phyloP scores from a whole-genome alignment of 208 protist species.

The Trypanosoma congolense region DNA sequence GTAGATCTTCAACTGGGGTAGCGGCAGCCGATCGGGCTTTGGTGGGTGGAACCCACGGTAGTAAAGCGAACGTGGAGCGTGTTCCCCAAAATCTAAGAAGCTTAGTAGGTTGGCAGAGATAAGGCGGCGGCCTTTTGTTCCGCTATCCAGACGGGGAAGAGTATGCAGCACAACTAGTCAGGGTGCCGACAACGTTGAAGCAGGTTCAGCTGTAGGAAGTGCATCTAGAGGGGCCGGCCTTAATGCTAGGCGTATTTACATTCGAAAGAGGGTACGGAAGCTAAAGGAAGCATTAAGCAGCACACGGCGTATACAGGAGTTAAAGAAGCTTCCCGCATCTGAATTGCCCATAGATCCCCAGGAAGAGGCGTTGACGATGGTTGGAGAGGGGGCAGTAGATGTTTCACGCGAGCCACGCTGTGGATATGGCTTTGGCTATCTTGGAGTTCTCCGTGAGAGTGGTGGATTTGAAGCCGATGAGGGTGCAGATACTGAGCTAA shows the following conservation, averaged over 20 bases:
- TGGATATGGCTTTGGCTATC: slow-evolving; percentile 80
- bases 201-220: slow-evolving; percentile 8
- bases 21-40: background rate
- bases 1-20: background rate
- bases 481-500: slow-evolving; percentile 40
- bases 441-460: slow-evolving; percentile 65
- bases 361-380: slow-evolving; percentile 23
- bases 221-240: slow-evolving; percentile 28
- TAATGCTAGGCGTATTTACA: slow-evolving; percentile 13
- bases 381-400: slow-evolving; percentile 16
- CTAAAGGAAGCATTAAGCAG: slow-evolving; percentile 31
- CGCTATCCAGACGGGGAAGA: slow-evolving; percentile 10
- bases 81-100: background rate
- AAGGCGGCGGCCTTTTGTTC: slow-evolving; percentile 3
- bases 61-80: slow-evolving; percentile 7
- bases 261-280: slow-evolving; percentile 42
- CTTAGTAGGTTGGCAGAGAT: slow-evolving; percentile 11
- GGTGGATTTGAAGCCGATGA: slow-evolving; percentile 76
- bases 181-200: slow-evolving; percentile 12
- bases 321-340: slow-evolving; percentile 44
- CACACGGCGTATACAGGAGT: slow-evolving; percentile 23
- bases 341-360: slow-evolving; percentile 38
- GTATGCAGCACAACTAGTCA: slow-evolving; percentile 4
- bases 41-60: background rate
- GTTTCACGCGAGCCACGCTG: slow-evolving; percentile 37